Evolutionary conservation across 2,329 filamentous ascomycete genomes (phyloP), one percentile per base, ranked within the genome.

Genomic region (Lachnellula suecica): DNA sequence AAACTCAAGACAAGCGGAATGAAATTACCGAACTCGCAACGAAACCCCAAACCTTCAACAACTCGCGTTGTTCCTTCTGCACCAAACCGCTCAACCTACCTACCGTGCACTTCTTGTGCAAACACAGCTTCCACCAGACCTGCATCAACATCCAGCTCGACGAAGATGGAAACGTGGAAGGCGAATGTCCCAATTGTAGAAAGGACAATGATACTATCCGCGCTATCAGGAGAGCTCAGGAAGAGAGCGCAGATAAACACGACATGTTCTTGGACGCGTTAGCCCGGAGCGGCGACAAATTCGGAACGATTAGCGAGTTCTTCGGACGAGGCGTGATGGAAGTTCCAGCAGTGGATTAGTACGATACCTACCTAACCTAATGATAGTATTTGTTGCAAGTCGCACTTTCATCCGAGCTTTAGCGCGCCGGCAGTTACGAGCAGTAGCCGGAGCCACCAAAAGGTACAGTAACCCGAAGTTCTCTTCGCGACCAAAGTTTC

Each of bases 71-170:
- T 69, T 86, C 88, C 24, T 85, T 88, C 47, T 99, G 94, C 68
- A 81, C 84, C 3, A 53, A 54, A 34, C 79, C 83, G 23, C 78
- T 97, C 17, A 92, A 97, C 59, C 76, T 97, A 11, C 94, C 94
- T 0, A 89, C 87, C 0, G 92, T 99, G 44, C 94, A 99, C 68
- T 99, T 99, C 69, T 72, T 99, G 58, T 99, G 94, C 75, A 96
- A 96, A 70, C 94, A 99, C 70, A 92, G 87, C 55, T 99, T 97
- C 77, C 94, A 99, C 68, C 90, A 96, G 72, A 81, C 89, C 42
- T 99, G 93, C 70, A 74, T 99, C 38, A 89, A 89, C 66, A 75
- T 78, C 4, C 59, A 65, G 55, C 57, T 59, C 19, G 60, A 54
- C 13, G 61, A 66, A 35, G 77, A 81, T 20, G 75, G 76, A 10